These are phyloP conservation scores for Boletus insuetus DNA, from an alignment of 768 basidiomycete genomes.

Conservation along the genomic window DNA sequence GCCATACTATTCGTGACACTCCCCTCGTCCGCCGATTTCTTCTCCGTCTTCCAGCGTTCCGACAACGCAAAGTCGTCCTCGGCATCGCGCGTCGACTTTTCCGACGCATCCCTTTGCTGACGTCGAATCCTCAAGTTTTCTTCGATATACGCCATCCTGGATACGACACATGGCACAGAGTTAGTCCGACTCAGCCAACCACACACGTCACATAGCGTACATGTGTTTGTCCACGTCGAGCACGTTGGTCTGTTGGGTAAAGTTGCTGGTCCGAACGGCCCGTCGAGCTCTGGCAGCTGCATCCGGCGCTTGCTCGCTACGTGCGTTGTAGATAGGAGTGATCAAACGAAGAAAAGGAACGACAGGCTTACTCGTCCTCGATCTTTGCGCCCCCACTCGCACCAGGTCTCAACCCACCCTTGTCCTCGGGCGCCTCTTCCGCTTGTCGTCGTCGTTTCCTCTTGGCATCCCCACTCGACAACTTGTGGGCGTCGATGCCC, in stretches of 20 bases:
- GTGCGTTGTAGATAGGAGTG: too few species aligned
- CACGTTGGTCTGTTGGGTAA: conserved; percentile 95
- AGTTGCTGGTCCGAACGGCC: conserved; percentile 83
- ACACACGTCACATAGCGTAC: conserved; percentile 41
- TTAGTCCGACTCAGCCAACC: too few species aligned
- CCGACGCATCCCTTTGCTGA: conserved; percentile 48
- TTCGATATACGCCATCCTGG: conserved; percentile 95
- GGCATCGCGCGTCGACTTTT: conserved; percentile 41
- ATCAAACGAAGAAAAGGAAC: too few species aligned
- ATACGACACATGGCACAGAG: too few species aligned
- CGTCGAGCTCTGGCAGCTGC: conserved; percentile 69
- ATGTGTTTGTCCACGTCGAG: conserved; percentile 99
- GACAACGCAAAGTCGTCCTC: conserved; percentile 79
- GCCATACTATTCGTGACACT: conserved; percentile 90
- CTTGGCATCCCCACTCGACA: conserved; percentile 81
- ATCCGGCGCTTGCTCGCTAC: conserved; percentile 63
- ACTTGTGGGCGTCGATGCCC: conserved; percentile 83
- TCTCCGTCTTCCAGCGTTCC: conserved; percentile 61
- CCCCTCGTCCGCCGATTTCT: conserved; percentile 72
- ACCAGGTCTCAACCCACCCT: conserved; percentile 56
- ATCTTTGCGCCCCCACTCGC: conserved; percentile 26
- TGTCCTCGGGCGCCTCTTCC: conserved; percentile 42
- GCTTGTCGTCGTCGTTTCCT: conserved; percentile 60
- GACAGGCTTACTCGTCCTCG: conserved; percentile 47
- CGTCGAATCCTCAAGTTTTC: conserved; percentile 81